Evolutionary conservation across 108 stramenopile species (phyloP), one percentile per base, ranked within the genome.

Genomic region (Cyclotella kingstonii): DNA sequence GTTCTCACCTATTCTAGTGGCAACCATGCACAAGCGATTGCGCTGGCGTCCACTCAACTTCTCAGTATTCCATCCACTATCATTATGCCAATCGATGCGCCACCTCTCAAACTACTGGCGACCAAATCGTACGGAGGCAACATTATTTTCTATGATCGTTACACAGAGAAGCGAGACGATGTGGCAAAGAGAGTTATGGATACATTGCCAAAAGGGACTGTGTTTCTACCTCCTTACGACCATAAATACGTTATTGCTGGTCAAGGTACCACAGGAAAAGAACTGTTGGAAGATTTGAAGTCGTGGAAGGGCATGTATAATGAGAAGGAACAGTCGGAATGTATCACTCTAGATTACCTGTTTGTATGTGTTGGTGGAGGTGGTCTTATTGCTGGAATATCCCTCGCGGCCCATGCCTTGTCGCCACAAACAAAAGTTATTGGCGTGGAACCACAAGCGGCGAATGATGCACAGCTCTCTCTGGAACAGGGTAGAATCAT

Each of bases 361-460:
- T 77, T 85, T 40, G 76, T 83, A 15, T 77, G 81, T 18, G 77
- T 85, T 10, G 84, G 84, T 31, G 81, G 84, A 10, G 84, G 84
- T 15, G 84, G 84, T 11, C 66, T 85, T 17, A 73, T 81, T 8
- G 58, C 70, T 3, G 84, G 84, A 4, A 81, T 70, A 40, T 49
- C 59, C 33, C 57, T 83, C 6, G 71, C 72, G 12, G 72, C 61
- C 6, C 36, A 54, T n/a, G 54, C 65, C 28, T 47, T 81, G 12
- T 67, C 80, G 5, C 80, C 80, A n/a, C n/a, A 60, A n/a, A 73
- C 71, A 15, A 67, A 74, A 58, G 53, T 81, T 22, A 78, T 81
- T 34, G 77, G 80, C 10, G 77, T 81, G 15, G 80, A 81, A 43
- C 80, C 80, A 0, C 71, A 78, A 46, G 73, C 72, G 9, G 77